Evolutionary conservation across 2,329 filamentous ascomycete species (phyloP).

Genomic region (Fusarium dimerum): DNA sequence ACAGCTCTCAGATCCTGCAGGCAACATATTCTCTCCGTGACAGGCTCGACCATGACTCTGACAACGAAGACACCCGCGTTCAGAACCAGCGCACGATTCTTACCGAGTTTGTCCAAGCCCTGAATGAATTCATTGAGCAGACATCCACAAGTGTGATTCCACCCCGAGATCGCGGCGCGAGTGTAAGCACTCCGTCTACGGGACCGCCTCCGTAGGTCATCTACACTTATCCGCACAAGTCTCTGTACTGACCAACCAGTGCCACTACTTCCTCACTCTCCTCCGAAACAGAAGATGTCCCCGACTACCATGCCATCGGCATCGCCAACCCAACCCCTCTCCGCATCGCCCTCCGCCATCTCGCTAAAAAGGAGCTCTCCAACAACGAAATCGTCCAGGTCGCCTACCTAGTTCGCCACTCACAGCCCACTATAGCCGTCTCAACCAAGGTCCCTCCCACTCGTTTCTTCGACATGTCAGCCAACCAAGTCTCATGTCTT

Average conservation of each 20-base stretch:
- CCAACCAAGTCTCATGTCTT: conserved; percentile 18
- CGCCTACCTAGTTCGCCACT: conserved; percentile 20
- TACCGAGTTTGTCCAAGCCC: conserved; percentile 22
- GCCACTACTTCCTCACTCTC: conserved; percentile 26
- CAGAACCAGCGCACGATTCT: conserved; percentile 18
- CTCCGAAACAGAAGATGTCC: conserved; percentile 23
- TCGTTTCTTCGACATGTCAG: conserved; percentile 26
- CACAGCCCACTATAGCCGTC: conserved; percentile 20
- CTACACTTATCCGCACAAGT: conserved; percentile 10
- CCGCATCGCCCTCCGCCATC: conserved; percentile 25
- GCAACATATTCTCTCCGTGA: conserved; percentile 21
- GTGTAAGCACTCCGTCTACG: conserved; percentile 3
- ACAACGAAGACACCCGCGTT: conserved; percentile 22
- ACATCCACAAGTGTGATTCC: conserved; percentile 15
- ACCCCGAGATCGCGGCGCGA: background rate
- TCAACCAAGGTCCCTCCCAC: conserved; percentile 28
- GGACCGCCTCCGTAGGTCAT: background rate
- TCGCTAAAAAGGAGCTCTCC: conserved; percentile 28
- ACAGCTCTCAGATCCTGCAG: conserved; percentile 29
- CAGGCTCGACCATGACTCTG: conserved; percentile 16
- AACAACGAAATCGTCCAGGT: conserved; percentile 27
- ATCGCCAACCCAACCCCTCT: conserved; percentile 27
- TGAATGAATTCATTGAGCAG: conserved; percentile 27
- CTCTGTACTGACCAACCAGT: background rate
- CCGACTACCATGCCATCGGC: conserved; percentile 29